Conservation (phyloP, 305 asterid species). For the Coffea humblotiana region DNA sequence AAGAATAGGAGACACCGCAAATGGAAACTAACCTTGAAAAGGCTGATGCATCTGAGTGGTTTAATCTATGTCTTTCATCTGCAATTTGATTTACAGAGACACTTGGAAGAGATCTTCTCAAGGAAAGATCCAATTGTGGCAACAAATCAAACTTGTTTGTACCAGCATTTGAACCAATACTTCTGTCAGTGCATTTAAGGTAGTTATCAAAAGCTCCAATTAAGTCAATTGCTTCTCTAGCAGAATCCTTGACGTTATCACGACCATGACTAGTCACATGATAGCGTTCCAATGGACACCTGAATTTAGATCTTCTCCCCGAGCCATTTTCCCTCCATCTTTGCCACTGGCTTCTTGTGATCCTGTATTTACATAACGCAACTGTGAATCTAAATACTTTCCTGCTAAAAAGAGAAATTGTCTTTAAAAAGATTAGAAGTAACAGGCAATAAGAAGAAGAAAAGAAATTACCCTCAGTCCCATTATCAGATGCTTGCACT, state of each 20-base stretch:
- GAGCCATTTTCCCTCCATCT: slow-evolving; percentile 27
- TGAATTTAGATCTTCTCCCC: slow-evolving; percentile 36
- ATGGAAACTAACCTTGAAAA: slow-evolving; percentile 74
- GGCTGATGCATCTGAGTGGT: slow-evolving; percentile 92
- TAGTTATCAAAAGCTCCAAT: slow-evolving; percentile 76
- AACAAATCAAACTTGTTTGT: slow-evolving; percentile 47
- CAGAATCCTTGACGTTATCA: slow-evolving; percentile 31
- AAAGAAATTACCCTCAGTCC: slow-evolving; percentile 39
- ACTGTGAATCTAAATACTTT: background rate
- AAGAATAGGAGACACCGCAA: slow-evolving; percentile 3
- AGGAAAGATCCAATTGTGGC: slow-evolving; percentile 71
- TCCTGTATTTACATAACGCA: slow-evolving; percentile 29
- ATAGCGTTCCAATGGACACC: slow-evolving; percentile 29
- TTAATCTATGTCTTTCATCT: slow-evolving; percentile 50
- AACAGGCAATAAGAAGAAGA: background rate
- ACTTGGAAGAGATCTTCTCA: slow-evolving; percentile 56
- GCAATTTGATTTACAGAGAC: slow-evolving; percentile 46
- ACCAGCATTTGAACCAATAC: slow-evolving; percentile 34
- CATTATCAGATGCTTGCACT: slow-evolving; percentile 30
- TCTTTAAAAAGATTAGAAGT: background rate
- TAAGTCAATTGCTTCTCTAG: slow-evolving; percentile 74
- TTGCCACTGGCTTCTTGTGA: slow-evolving; percentile 23
- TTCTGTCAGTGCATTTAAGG: slow-evolving; percentile 37
- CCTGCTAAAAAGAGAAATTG: background rate
- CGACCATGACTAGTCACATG: slow-evolving; percentile 27